Evolutionary conservation across 805 yeast species (phyloP).

Genomic region (Tetrapisispora fleetii): DNA sequence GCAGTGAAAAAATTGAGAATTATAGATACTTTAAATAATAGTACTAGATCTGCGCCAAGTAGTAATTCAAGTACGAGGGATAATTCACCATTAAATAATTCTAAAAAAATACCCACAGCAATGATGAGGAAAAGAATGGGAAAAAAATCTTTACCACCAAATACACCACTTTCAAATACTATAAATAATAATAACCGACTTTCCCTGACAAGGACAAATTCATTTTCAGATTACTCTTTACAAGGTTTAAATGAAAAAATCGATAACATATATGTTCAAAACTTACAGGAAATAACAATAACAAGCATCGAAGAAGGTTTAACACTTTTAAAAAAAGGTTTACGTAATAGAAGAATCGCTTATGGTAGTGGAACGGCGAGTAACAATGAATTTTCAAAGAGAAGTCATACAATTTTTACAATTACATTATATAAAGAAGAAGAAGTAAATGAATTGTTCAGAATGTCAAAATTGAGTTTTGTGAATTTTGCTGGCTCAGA

Average conservation of each 20-base stretch:
- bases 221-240: slow-evolving; percentile 1
- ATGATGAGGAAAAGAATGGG: slow-evolving; percentile 7
- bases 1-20: slow-evolving; percentile 41
- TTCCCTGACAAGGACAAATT: not conserved
- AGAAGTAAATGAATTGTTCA: slow-evolving; percentile 35
- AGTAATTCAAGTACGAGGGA: slow-evolving; percentile 48
- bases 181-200: not conserved
- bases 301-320: slow-evolving; percentile 59
- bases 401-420: slow-evolving; percentile 86
- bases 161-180: not conserved
- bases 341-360: slow-evolving; percentile 64
- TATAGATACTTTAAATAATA: slow-evolving; percentile 32
- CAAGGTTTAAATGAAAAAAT: slow-evolving; percentile 31
- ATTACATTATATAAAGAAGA: slow-evolving; percentile 54
- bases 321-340: slow-evolving; percentile 55
- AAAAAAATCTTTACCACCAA: not conserved
- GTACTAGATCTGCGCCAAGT: slow-evolving; percentile 3
- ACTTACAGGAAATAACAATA: slow-evolving; percentile 50
- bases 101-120: slow-evolving; percentile 7
- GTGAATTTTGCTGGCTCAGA: slow-evolving; percentile 97
- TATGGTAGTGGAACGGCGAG: slow-evolving; percentile 48
- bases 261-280: slow-evolving; percentile 66
- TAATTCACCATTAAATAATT: slow-evolving; percentile 17
- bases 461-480: slow-evolving; percentile 40
- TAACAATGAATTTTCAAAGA: slow-evolving; percentile 74